Evolutionary conservation across 768 basidiomycete genomes (phyloP).

Genomic region (Hypsizygus marmoreus): DNA sequence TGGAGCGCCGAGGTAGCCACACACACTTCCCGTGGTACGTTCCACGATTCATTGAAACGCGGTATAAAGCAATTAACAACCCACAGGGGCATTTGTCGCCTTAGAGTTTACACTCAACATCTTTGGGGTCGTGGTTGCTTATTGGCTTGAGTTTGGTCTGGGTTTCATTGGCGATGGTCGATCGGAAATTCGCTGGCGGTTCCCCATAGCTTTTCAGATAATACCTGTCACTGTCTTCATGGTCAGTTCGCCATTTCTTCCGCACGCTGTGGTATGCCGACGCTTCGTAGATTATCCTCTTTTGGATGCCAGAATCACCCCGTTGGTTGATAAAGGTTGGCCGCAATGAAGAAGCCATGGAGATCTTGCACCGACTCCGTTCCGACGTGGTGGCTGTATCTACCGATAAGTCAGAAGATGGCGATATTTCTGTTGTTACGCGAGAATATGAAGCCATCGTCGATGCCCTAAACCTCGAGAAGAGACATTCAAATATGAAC

Average conservation of each 20-base stretch:
- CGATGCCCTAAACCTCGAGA: slow-evolving; percentile 39
- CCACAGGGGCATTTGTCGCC: slow-evolving; percentile 42
- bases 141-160: slow-evolving; percentile 48
- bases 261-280: background rate
- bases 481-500: slow-evolving; percentile 39
- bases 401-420: slow-evolving; percentile 17
- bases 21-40: slow-evolving; percentile 39
- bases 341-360: slow-evolving; percentile 36
- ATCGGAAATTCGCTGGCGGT: slow-evolving; percentile 38
- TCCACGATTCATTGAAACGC: background rate
- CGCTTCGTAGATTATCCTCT: slow-evolving; percentile 25
- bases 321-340: slow-evolving; percentile 43
- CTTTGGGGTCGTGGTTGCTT: slow-evolving; percentile 45
- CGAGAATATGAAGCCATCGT: slow-evolving; percentile 41
- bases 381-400: slow-evolving; percentile 18
- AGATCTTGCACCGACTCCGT: slow-evolving; percentile 35
- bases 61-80: background rate
- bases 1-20: slow-evolving; percentile 48
- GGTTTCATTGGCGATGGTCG: slow-evolving; percentile 44
- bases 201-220: slow-evolving; percentile 48
- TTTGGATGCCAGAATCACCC: slow-evolving; percentile 41
- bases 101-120: slow-evolving; percentile 43
- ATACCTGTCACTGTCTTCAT: slow-evolving; percentile 41
- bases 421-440: slow-evolving; percentile 19
- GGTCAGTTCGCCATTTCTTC: slow-evolving; percentile 18